Percentiles rank a stretch among this genome's conserved stretches.
Evolutionary conservation across 495 filamentous ascomycete species (phyloP).

Genomic region (Aspergillus nidulans): DNA sequence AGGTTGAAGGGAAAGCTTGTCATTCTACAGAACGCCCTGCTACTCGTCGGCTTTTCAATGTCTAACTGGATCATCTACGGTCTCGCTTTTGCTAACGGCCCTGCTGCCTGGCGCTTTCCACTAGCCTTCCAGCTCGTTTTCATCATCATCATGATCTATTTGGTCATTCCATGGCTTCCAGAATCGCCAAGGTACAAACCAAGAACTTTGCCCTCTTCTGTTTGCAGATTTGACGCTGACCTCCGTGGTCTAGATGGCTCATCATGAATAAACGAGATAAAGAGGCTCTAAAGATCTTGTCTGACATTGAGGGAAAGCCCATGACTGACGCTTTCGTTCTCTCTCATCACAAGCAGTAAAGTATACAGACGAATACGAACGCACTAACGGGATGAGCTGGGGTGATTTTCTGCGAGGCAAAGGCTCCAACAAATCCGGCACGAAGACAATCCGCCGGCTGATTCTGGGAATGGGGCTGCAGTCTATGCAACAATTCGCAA

Average conservation of each 20-base stretch:
- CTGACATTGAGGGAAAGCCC: constrained; percentile 36
- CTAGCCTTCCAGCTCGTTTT: constrained; percentile 47
- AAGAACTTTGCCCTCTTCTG: constrained; percentile 19
- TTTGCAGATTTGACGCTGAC: background rate
- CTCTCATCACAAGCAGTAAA: constrained; percentile 37
- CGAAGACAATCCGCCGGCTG: constrained; percentile 36
- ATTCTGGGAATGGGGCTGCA: constrained; percentile 42
- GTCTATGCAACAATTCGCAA: constrained; percentile 40
- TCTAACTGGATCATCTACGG: constrained; percentile 49
- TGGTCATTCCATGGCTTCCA: constrained; percentile 45
- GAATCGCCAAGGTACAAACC: constrained; percentile 39
- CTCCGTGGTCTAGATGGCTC: constrained; percentile 27
- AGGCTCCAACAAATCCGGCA: constrained; percentile 8
- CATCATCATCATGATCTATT: constrained; percentile 41
- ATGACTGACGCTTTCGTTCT: constrained; percentile 38
- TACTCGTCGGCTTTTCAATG: constrained; percentile 23
- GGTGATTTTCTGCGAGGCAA: constrained; percentile 33
- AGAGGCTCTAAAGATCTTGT: constrained; percentile 40
- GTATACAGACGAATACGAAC: constrained; percentile 39
- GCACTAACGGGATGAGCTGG: constrained; percentile 34
- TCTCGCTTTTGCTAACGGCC: constrained; percentile 37
- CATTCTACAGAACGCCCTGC: constrained; percentile 31
- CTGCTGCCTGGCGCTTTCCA: constrained; percentile 41
- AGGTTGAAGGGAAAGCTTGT: constrained; percentile 57
- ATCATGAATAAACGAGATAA: constrained; percentile 33